Conservation (phyloP, 805 yeast species). For the Brettanomyces sp. region DNA sequence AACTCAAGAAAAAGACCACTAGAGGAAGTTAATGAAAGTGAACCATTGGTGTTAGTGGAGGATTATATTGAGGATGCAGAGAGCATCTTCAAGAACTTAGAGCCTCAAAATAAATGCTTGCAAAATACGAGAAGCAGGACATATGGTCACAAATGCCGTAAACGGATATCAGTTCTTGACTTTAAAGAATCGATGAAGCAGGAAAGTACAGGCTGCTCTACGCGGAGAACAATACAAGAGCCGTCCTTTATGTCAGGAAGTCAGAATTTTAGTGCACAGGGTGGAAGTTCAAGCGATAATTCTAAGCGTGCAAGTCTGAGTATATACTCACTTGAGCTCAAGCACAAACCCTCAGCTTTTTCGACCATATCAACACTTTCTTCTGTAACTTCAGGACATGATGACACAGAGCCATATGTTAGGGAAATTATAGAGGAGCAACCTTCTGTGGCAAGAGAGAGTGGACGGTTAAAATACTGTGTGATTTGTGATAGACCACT, state of each 20-base stretch:
- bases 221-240: not conserved
- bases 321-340: not conserved
- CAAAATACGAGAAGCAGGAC: no score
- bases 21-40: not conserved
- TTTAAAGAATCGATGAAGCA: slow-evolving; percentile 21
- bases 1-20: no score
- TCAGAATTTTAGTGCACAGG: no score
- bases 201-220: not conserved
- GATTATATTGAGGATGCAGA: slow-evolving; percentile 35
- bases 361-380: slow-evolving; percentile 9
- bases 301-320: no score
- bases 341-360: not conserved
- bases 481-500: slow-evolving; percentile 64
- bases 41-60: slow-evolving; percentile 37
- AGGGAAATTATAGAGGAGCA: slow-evolving; percentile 13
- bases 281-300: no score
- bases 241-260: no score
- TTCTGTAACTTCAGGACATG: slow-evolving; percentile 9
- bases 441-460: slow-evolving; percentile 14
- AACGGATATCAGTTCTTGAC: slow-evolving; percentile 25
- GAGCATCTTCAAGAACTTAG: not conserved
- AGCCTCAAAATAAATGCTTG: not conserved
- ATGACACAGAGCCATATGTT: slow-evolving; percentile 12
- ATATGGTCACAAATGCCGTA: slow-evolving; percentile 7
- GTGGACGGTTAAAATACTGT: slow-evolving; percentile 36